These are phyloP conservation scores for Erodium trifolium DNA, from an alignment of 441 rosid genomes.

Conservation along the genomic window DNA sequence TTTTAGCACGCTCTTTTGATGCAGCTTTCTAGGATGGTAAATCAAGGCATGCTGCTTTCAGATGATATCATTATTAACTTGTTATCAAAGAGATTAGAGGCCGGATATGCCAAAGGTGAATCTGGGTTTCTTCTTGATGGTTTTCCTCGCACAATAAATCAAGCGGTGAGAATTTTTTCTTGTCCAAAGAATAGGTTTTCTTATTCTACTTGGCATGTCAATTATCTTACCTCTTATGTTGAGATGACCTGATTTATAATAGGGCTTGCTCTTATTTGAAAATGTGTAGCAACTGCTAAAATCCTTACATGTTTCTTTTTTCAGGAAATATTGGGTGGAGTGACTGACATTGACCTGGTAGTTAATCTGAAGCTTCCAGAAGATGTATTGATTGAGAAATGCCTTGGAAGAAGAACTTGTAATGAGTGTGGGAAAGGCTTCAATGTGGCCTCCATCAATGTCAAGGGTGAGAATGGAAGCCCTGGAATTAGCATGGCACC, in stretches of 20 bases:
- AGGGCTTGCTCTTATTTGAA: background rate
- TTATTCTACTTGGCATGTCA: background rate
- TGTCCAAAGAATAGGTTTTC: background rate
- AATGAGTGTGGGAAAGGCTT: no score
- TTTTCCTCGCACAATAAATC: conserved; percentile 58
- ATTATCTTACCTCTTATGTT: background rate
- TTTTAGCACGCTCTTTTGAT: conserved; percentile 4
- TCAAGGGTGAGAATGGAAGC: conserved; percentile 43
- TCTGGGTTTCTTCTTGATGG: conserved; percentile 66
- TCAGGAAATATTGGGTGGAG: conserved; percentile 51
- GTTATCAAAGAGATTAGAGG: conserved; percentile 47
- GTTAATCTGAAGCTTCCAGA: conserved; percentile 56
- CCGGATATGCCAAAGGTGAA: conserved; percentile 55
- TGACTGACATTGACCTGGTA: conserved; percentile 54
- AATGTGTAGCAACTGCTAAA: no score
- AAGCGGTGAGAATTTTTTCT: conserved; percentile 39
- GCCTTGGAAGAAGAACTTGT: conserved; percentile 21
- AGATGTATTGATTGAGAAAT: conserved; percentile 51
- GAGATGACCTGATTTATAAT: background rate
- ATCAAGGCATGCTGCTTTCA: conserved; percentile 52
- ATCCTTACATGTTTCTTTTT: conserved; percentile 10
- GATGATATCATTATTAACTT: conserved; percentile 48
- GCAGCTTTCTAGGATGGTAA: conserved; percentile 54
- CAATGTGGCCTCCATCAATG: conserved; percentile 22
- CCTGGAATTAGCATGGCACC: conserved; percentile 56